Base-by-base conservation (phyloP, 495 filamentous ascomycete genomes). In the Penicillium riverlandense region DNA sequence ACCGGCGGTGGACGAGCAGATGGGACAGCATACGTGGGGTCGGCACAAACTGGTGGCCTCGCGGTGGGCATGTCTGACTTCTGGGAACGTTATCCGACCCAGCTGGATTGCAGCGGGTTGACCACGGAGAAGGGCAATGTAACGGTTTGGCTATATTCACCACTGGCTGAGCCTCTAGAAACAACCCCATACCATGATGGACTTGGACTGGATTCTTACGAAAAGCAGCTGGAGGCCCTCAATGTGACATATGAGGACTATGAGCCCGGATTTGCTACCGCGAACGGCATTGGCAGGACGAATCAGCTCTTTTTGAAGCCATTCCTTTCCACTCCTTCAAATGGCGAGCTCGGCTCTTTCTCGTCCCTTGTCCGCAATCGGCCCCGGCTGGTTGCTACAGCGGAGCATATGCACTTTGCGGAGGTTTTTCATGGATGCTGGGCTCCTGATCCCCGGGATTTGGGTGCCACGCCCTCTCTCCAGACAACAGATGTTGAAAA, bases 201-300 rank as follows among this genome's bases (percentile, higher is more conserved):
- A 9, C 44, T 77, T 22, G 67, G 65, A 0, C 37, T 69, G 35
- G 61, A 74, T 39, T 66, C 62, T 0, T 76, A 75, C 34, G 60
- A 54, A 6, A 59, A 74, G 30, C 71, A 77, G 39, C 41, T 73
- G 0, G 69, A 75, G 28, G 74, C 69, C 1, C 61, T 76, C 11
- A 60, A 74, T n/a, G 66, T 76, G n/a, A 77, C 74, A 0, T 77
- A 77, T 43, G 74, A 77, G 35, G 74, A 77, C 39, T 76, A 61
- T 13, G 72, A 76, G 40, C 63, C 54, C 4, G 70, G 64, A 1
- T 70, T 68, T 40, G 60, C 62, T 36, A 72, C 72, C 1, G 63
- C 71, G 1, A 65, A 70, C 37, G 74, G 72, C 5, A 70, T 76
- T 16, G 71, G 59, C 8, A 58, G 69, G 37, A 75, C 68, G 0